Percentiles rank a stretch among this genome's conserved stretches.
phyloP scores from a whole-genome alignment of 306 rosid species.

The Cicer chorassanicum region DNA sequence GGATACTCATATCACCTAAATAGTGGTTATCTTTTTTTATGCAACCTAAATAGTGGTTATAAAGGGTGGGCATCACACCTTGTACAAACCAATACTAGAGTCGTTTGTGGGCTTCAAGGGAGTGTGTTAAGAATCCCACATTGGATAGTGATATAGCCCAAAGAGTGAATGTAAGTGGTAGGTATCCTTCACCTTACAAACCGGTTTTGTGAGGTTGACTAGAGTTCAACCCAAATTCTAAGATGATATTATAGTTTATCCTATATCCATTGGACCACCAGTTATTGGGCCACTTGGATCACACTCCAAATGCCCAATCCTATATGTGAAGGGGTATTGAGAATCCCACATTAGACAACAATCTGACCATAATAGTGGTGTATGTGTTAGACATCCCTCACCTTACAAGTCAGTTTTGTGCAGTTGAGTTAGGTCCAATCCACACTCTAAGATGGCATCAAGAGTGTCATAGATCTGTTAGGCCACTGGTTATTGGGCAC shows the following conservation, averaged over 20 bases:
- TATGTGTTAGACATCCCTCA: not conserved
- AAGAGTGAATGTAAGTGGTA: not conserved
- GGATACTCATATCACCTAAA: no score
- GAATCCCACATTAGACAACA: no score
- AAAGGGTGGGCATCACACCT: no score
- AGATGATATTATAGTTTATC: no score
- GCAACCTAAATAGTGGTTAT: no score
- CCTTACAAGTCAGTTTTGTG: not conserved
- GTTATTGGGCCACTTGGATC: no score
- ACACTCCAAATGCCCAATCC: no score
- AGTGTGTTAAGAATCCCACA: not conserved
- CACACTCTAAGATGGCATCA: not conserved
- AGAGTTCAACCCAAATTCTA: not conserved
- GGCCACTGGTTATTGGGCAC: not conserved
- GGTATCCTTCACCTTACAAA: not conserved
- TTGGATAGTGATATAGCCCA: not conserved
- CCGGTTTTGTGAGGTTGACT: not conserved
- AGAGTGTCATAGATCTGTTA: not conserved
- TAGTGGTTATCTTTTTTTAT: no score
- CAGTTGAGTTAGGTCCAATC: not conserved
- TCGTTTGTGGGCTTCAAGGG: not conserved
- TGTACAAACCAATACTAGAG: not conserved
- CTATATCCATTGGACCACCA: no score
- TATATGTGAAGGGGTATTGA: no score
- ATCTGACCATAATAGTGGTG: no score